These are phyloP conservation scores for Penicillium cinerascens DNA, from an alignment of 495 filamentous ascomycete genomes.

Conservation along the genomic window DNA sequence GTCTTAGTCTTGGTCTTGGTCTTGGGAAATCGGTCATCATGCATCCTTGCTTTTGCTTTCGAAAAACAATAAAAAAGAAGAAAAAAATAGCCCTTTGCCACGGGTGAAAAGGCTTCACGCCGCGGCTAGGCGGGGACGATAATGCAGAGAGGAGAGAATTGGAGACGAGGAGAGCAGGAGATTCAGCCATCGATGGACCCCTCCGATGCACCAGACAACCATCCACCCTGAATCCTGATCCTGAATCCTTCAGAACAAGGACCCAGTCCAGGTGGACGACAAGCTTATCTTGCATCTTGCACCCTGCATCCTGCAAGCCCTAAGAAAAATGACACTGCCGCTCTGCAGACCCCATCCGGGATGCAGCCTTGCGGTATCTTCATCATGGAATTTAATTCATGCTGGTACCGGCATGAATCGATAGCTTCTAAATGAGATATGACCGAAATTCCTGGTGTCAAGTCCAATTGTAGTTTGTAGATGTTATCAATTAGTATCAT, in stretches of 20 bases:
- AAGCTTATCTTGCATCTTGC: slow-evolving; percentile 22
- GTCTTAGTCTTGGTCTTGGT: slow-evolving; percentile 14
- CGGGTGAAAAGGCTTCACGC: slow-evolving; percentile 23
- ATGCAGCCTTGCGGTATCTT: slow-evolving; percentile 8
- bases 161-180: slow-evolving; percentile 14
- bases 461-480: not conserved
- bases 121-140: slow-evolving; percentile 22
- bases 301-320: slow-evolving; percentile 8
- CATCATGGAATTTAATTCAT: not conserved
- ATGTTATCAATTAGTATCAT: no score
- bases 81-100: slow-evolving; percentile 29
- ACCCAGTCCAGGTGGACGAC: slow-evolving; percentile 16
- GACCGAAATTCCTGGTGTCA: slow-evolving; percentile 6
- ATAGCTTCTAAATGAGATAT: slow-evolving; percentile 17
- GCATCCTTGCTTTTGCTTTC: slow-evolving; percentile 19
- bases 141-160: slow-evolving; percentile 7
- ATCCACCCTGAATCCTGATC: slow-evolving; percentile 10
- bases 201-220: slow-evolving; percentile 17
- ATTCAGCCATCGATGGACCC: slow-evolving; percentile 15
- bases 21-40: slow-evolving; percentile 15
- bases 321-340: slow-evolving; percentile 15
- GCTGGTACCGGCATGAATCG: not conserved
- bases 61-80: slow-evolving; percentile 7
- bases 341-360: slow-evolving; percentile 7
- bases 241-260: not conserved